These are phyloP conservation scores for Panicum hallii DNA, from an alignment of 202 grass and related monocot genomes.

Conservation along the genomic window DNA sequence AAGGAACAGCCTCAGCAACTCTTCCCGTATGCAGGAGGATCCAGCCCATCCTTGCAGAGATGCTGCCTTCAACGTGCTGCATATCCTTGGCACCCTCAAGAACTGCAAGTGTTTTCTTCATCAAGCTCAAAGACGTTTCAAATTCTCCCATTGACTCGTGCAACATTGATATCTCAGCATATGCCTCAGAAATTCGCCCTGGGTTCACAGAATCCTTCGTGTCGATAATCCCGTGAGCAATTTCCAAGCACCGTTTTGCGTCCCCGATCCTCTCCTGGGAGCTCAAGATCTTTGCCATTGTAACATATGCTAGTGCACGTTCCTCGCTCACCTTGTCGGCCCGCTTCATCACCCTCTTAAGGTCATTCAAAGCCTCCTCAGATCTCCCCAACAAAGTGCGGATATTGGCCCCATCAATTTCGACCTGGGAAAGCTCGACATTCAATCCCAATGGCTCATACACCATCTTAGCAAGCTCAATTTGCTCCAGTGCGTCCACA, in stretches of 20 bases:
- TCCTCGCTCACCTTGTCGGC: conserved; percentile 67
- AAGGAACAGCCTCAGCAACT: conserved; percentile 63
- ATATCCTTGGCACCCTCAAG: conserved; percentile 51
- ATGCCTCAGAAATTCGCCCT: conserved; percentile 47
- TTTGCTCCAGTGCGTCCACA: conserved; percentile 68
- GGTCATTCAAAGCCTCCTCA: conserved; percentile 56
- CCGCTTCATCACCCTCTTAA: conserved; percentile 61
- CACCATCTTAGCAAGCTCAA: conserved; percentile 51
- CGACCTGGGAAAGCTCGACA: conserved; percentile 48
- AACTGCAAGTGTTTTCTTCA: conserved; percentile 72
- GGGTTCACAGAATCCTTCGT: conserved; percentile 39
- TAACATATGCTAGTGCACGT: conserved; percentile 59
- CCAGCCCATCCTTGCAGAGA: conserved; percentile 75
- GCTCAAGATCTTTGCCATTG: conserved; percentile 69
- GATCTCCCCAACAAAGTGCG: conserved; percentile 59
- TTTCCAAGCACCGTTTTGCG: conserved; percentile 70
- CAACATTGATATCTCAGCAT: conserved; percentile 68
- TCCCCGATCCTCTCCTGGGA: conserved; percentile 62
- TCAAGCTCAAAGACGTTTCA: conserved; percentile 67
- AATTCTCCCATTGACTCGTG: conserved; percentile 70
- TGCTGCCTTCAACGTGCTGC: conserved; percentile 69
- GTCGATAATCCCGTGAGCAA: conserved; percentile 70
- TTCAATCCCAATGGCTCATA: conserved; percentile 55
- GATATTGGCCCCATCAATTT: conserved; percentile 64
- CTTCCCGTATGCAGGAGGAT: conserved; percentile 66